Evolutionary conservation across 441 rosid genomes (phyloP).

Genomic region (Raphanus hybrid): DNA sequence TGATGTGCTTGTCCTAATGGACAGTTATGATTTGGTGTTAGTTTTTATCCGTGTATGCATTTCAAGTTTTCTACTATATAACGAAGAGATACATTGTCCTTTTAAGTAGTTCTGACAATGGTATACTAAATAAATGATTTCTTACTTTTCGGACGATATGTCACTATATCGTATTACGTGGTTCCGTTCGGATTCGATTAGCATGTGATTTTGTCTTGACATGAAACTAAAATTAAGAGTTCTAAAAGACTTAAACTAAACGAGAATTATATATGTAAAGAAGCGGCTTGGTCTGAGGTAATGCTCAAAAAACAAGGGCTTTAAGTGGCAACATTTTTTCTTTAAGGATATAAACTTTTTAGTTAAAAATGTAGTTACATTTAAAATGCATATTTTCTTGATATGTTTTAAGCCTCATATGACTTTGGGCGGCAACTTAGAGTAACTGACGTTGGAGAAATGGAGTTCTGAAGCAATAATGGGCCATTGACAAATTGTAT

Average conservation of each 20-base stretch:
- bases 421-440: conserved; percentile 1
- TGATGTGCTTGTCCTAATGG: conserved; percentile 19
- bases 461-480: not conserved
- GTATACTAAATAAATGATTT: not conserved
- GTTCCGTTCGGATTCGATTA: not conserved
- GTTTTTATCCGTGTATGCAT: not conserved
- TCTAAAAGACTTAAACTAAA: not conserved
- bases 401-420: not conserved
- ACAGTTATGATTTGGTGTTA: conserved; percentile 28
- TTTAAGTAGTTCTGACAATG: not conserved
- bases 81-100: not conserved
- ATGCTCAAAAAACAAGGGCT: not conserved
- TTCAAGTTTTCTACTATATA: not conserved
- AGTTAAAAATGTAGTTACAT: not conserved
- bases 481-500: conserved; percentile 12
- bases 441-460: not conserved
- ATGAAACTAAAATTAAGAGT: not conserved
- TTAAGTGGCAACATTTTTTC: not conserved
- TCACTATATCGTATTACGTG: not conserved
- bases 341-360: not conserved
- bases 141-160: not conserved
- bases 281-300: not conserved
- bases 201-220: not conserved
- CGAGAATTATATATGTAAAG: not conserved
- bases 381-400: not conserved